phyloP scores from a whole-genome alignment of 1,284 basidiomycete species.

The Jaminaea rosea region DNA sequence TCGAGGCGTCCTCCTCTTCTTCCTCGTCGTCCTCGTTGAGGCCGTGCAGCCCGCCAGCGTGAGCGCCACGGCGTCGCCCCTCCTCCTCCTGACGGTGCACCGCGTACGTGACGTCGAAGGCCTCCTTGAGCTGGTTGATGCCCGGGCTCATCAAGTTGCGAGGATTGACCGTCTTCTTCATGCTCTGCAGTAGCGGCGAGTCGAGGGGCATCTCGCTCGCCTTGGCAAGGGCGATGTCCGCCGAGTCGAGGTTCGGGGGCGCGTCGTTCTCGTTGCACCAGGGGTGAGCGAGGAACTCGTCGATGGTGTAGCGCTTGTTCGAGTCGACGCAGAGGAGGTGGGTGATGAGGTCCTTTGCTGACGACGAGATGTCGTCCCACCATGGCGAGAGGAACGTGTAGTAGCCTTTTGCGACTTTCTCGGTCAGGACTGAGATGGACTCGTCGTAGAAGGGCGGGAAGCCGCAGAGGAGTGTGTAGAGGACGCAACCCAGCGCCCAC shows the following conservation, averaged over 20 bases:
- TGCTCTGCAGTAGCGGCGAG: constrained; percentile 76
- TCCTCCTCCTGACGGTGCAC: constrained; percentile 99
- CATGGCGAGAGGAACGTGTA: constrained; percentile 98
- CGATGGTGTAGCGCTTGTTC: constrained; percentile 87
- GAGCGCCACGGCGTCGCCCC: constrained; percentile 58
- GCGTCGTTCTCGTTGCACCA: constrained; percentile 64
- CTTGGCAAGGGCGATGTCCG: constrained; percentile 40
- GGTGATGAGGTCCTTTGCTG: constrained; percentile 89
- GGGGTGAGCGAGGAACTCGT: constrained; percentile 91
- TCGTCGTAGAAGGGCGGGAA: constrained; percentile 99
- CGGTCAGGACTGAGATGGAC: constrained; percentile 92
- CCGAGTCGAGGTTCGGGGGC: constrained; percentile 37
- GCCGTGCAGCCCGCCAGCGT: constrained; percentile 57
- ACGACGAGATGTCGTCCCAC: constrained; percentile 92
- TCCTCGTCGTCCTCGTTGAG: constrained; percentile 81
- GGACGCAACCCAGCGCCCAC: constrained; percentile 98
- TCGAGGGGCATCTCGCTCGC: constrained; percentile 60
- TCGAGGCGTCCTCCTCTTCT: constrained; percentile 42
- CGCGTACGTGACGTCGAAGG: constrained; percentile 97
- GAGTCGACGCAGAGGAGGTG: constrained; percentile 95
- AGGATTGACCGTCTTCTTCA: constrained; percentile 52
- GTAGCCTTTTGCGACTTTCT: constrained; percentile 94
- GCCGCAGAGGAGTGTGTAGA: constrained; percentile 96
- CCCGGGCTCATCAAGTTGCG: constrained; percentile 73
- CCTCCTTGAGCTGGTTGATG: constrained; percentile 73